A percentile compares a stretch with the other conserved stretches of the same genome.
phyloP scores from a whole-genome alignment of 352 stramenopile species.

The Phytophthora hybrid region DNA sequence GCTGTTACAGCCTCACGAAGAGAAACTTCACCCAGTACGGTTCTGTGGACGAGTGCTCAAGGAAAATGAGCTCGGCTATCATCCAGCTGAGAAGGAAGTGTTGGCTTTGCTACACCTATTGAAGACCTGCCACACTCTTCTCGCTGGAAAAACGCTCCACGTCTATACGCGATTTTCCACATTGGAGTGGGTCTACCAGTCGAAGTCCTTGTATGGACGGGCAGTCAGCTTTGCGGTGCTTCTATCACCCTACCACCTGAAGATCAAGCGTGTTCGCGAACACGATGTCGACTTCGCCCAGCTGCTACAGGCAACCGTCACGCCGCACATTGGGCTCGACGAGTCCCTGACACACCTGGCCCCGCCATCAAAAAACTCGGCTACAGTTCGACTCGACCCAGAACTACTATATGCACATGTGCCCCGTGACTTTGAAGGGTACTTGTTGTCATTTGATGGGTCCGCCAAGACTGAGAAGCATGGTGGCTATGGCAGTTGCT shows the following conservation, averaged over 20 bases:
- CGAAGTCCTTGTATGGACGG: not conserved
- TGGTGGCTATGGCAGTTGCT: not conserved
- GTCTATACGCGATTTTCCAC: not conserved
- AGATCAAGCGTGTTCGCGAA: too few species aligned
- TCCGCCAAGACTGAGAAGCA: not conserved
- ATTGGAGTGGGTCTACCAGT: not conserved
- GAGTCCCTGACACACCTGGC: too few species aligned
- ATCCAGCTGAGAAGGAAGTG: slow-evolving; percentile 10
- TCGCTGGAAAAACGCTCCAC: not conserved
- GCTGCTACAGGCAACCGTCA: too few species aligned
- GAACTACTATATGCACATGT: not conserved
- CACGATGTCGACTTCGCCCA: too few species aligned
- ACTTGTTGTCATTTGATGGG: not conserved
- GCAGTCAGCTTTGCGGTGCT: too few species aligned
- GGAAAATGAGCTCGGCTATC: slow-evolving; percentile 1
- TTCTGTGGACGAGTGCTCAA: slow-evolving; percentile 12
- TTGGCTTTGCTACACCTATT: not conserved
- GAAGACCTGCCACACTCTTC: not conserved
- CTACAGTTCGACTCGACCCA: too few species aligned
- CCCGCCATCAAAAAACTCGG: too few species aligned
- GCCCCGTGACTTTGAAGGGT: too few species aligned
- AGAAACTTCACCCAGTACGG: not conserved
- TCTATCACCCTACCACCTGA: too few species aligned
- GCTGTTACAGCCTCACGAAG: not conserved
- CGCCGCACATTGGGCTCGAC: too few species aligned